Percentiles rank a stretch among this genome's conserved stretches.
phyloP scores from a whole-genome alignment of 371 early-diverging fungal species.

The Haplosporangium sp. region DNA sequence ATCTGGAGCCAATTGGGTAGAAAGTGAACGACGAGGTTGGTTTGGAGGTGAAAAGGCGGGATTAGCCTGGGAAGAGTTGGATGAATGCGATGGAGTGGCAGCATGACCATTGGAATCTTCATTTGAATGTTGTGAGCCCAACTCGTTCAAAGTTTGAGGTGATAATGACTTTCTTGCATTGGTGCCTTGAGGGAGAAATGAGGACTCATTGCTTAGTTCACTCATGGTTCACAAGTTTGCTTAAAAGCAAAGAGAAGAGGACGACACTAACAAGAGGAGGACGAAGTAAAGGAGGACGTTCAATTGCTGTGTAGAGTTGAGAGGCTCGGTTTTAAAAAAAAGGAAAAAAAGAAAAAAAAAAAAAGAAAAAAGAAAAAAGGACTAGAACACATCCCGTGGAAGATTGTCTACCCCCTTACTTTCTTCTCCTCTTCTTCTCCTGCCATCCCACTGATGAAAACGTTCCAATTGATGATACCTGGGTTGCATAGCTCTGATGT shows the following conservation, averaged over 20 bases:
- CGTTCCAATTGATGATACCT: conserved; percentile 12
- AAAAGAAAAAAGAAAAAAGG: not conserved
- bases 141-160: not conserved
- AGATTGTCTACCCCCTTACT: too few relatives aligned
- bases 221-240: conserved; percentile 1
- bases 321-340: not conserved
- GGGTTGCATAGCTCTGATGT: not conserved
- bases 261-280: not conserved
- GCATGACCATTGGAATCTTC: not conserved
- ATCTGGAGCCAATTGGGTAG: conserved; percentile 40
- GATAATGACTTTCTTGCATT: not conserved
- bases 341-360: not conserved
- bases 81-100: not conserved
- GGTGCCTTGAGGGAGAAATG: not conserved
- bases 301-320: not conserved
- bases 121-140: conserved; percentile 4
- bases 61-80: not conserved
- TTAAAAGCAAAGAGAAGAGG: not conserved
- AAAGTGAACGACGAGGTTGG: conserved; percentile 49
- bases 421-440: not conserved
- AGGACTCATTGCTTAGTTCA: not conserved
- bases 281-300: not conserved
- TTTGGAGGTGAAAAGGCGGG: conserved; percentile 39
- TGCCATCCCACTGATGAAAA: not conserved
- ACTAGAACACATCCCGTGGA: not conserved